These are phyloP conservation scores for Viola pubescens DNA, from an alignment of 441 rosid species.

Conservation along the genomic window DNA sequence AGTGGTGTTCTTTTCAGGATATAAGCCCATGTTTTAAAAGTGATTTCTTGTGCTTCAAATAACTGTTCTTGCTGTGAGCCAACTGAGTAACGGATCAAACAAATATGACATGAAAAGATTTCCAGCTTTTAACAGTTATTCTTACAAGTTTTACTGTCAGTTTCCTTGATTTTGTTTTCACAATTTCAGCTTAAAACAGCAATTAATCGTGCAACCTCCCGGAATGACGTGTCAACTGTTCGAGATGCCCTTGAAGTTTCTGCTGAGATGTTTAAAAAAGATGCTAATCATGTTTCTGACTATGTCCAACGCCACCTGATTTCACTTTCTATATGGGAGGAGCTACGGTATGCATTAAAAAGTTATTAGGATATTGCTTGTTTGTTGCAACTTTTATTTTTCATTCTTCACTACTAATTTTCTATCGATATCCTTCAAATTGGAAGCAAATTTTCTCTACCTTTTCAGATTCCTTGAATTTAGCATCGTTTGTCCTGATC, in stretches of 20 bases:
- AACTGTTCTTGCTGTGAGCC: too few species aligned
- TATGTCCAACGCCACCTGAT: constrained; percentile 93
- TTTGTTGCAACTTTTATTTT: background rate
- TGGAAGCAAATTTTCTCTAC: background rate
- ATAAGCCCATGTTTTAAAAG: too few species aligned
- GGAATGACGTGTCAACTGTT: constrained; percentile 80
- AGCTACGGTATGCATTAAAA: constrained; percentile 51
- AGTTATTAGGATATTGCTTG: constrained; percentile 11
- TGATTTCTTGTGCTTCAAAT: background rate
- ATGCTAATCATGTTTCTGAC: constrained; percentile 82
- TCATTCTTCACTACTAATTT: background rate
- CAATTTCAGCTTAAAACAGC: constrained; percentile 87
- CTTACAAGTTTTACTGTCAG: too few species aligned
- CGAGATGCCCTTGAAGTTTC: constrained; percentile 98
- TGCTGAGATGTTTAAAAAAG: constrained; percentile 93
- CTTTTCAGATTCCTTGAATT: background rate
- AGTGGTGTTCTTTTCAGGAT: too few species aligned
- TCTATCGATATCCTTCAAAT: constrained; percentile 1
- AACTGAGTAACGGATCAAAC: too few species aligned
- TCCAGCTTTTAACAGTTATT: too few species aligned
- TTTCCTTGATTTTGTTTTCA: constrained; percentile 11
- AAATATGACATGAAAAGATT: too few species aligned
- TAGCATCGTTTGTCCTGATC: background rate
- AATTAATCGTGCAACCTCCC: constrained; percentile 81
- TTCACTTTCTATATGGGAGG: constrained; percentile 95